Evolutionary conservation across 495 filamentous ascomycete species (phyloP).

Genomic region (Lentithecium fluviatile): DNA sequence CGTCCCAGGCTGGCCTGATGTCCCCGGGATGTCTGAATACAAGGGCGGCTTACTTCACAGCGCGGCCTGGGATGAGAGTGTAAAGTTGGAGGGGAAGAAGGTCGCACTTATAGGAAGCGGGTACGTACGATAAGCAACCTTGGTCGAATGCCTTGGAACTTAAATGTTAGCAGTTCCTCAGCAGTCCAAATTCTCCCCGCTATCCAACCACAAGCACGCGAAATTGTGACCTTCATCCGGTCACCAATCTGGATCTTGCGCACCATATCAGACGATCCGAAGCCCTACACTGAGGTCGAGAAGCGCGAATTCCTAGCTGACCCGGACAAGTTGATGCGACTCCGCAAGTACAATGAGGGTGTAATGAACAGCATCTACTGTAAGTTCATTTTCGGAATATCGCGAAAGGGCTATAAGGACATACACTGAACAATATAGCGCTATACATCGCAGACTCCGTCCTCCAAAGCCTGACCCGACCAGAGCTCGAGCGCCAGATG

Average conservation of each 20-base stretch:
- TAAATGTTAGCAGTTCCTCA: slow-evolving; percentile 3
- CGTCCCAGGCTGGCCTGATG: slow-evolving; percentile 16
- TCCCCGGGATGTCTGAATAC: slow-evolving; percentile 20
- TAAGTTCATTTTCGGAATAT: no score
- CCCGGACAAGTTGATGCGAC: neutral
- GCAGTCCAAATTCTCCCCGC: slow-evolving; percentile 8
- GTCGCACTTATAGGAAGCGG: slow-evolving; percentile 17
- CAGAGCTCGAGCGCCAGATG: neutral
- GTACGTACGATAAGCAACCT: neutral
- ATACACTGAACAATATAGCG: no score
- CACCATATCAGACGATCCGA: neutral
- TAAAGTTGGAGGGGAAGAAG: slow-evolving; percentile 4
- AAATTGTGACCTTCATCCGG: slow-evolving; percentile 1
- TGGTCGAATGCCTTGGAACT: no score
- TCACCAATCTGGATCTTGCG: slow-evolving; percentile 3
- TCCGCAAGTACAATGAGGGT: neutral
- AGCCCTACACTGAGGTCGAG: neutral
- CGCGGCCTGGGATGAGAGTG: slow-evolving; percentile 14
- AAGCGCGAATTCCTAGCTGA: neutral
- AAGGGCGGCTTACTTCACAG: slow-evolving; percentile 18
- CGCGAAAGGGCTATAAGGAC: no score
- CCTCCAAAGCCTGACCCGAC: neutral
- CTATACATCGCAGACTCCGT: neutral
- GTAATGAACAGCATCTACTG: slow-evolving; percentile 4
- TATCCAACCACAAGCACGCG: neutral